Percentiles rank a stretch among this genome's conserved stretches.
Evolutionary conservation across 2,329 filamentous ascomycete species (phyloP).

Genomic region (Aspergillus fumigatiaffinis): DNA sequence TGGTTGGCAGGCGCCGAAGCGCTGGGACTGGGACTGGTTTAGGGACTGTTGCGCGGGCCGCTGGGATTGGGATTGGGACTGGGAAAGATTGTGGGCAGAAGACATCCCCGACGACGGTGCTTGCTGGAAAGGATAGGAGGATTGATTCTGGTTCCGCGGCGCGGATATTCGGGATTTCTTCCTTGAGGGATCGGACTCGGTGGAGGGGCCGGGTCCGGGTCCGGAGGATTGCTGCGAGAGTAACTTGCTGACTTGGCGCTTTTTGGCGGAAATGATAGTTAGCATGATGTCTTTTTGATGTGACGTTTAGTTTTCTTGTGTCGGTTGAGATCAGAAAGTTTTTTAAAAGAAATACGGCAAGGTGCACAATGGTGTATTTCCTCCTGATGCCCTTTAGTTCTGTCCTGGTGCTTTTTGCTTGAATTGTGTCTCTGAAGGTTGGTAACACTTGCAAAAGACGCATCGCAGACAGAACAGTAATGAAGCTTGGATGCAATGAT

Average conservation of each 20-base stretch:
- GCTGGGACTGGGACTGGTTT: conserved; percentile 6
- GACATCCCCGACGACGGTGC: neutral
- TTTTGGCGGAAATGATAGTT: too few species aligned
- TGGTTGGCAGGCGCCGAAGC: conserved; percentile 11
- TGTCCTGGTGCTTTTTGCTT: too few species aligned
- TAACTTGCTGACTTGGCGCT: conserved; percentile 26
- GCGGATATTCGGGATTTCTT: conserved; percentile 22
- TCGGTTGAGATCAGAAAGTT: too few species aligned
- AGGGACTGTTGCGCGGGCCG: conserved; percentile 2
- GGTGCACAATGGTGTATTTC: too few species aligned
- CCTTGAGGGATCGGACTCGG: conserved; percentile 12
- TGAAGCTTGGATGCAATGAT: too few species aligned
- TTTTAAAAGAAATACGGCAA: too few species aligned
- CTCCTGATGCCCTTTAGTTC: too few species aligned
- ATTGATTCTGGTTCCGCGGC: conserved; percentile 1
- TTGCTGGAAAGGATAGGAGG: conserved; percentile 1
- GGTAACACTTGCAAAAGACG: too few species aligned
- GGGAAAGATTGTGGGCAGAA: conserved; percentile 1
- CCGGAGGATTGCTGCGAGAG: conserved; percentile 10
- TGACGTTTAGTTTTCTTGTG: too few species aligned
- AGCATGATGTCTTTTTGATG: too few species aligned
- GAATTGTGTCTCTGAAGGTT: too few species aligned
- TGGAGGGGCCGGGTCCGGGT: neutral
- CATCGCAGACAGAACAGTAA: too few species aligned
- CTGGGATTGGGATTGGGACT: conserved; percentile 6